Evolutionary conservation across 2,329 filamentous ascomycete genomes (phyloP), one percentile per base, ranked within the genome.

Genomic region (Ceratocystis eucalypticola): DNA sequence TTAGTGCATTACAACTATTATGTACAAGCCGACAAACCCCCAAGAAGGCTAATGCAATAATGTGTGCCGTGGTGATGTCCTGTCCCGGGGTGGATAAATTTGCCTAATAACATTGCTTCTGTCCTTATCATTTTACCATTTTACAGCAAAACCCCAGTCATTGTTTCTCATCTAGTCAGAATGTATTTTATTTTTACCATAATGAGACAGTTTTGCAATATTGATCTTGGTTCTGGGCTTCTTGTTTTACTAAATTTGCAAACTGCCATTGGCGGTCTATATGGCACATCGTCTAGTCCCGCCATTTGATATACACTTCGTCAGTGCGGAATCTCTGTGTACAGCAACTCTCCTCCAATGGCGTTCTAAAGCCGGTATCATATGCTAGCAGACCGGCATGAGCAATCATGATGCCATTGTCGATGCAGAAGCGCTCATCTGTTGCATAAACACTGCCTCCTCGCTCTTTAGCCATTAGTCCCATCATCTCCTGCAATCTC

Each of bases 341-440:
- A 75, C 88, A 96, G 12, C 88, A 90, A 71, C 88, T 93, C 57
- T 96, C 89, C 69, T 87, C 85, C 61, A 97, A 74, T 6, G 82
- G 77, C 1, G 91, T 96, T 68, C 77, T 80, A 73, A 91, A 91
- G 1, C 93, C 93, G 17, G 86, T 92, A 75, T 86, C 81, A 74
- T 88, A 94, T 1, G 92, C 92, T 72, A 96, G 75, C 71, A 99
- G 76, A 1, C 94, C 94, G 1, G 94, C 94, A 75, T 99, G 93
- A 1, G 94, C 94, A 78, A 99, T 99, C 94, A 99, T 99, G 74
- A 99, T 97, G 62, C 94, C 94, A 72, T 99, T 99, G 76, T 99
- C 94, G 71, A 99, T 99, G 75, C 94, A 99, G 75, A 96, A 99
- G 59, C 94, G 82, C 79, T 99, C 94, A 74, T 99, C 94, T 0